Conservation (phyloP, 2,329 filamentous ascomycete species). For the Trichoderma hamatum region DNA sequence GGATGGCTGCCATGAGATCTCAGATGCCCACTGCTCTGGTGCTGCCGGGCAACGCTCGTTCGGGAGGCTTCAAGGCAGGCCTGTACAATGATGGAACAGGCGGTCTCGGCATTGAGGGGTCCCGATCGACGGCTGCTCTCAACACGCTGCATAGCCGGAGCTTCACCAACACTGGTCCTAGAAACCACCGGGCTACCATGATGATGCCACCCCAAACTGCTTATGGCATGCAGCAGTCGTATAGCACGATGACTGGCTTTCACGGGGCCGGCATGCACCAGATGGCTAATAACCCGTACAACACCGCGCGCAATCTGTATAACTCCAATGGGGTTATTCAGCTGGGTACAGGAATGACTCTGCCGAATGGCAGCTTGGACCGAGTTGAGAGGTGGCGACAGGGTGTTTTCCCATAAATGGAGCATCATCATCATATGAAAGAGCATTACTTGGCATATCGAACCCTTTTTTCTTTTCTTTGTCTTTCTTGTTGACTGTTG, state of each 20-base stretch:
- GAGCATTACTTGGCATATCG: neutral
- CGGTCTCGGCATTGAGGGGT: constrained; percentile 38
- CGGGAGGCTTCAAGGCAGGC: constrained; percentile 55
- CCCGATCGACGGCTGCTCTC: constrained; percentile 36
- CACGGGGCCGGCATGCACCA: constrained; percentile 28
- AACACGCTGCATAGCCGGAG: constrained; percentile 30
- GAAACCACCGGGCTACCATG: constrained; percentile 37
- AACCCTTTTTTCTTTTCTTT: neutral
- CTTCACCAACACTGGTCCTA: constrained; percentile 32
- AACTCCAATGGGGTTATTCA: constrained; percentile 33
- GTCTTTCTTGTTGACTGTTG: neutral
- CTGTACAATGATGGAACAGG: constrained; percentile 58
- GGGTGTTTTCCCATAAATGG: constrained; percentile 40
- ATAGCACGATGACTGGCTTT: constrained; percentile 34
- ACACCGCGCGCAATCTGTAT: constrained; percentile 33
- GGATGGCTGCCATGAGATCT: constrained; percentile 51
- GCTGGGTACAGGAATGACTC: constrained; percentile 33
- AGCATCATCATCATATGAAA: neutral
- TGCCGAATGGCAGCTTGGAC: constrained; percentile 38
- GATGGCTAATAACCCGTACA: neutral
- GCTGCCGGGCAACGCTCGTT: constrained; percentile 37
- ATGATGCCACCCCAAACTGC: constrained; percentile 30
- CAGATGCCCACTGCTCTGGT: constrained; percentile 53
- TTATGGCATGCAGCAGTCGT: constrained; percentile 34
- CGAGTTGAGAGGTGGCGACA: constrained; percentile 50